Evolutionary conservation across 768 basidiomycete species (phyloP).

Genomic region (Leccinum longicurvipes): DNA sequence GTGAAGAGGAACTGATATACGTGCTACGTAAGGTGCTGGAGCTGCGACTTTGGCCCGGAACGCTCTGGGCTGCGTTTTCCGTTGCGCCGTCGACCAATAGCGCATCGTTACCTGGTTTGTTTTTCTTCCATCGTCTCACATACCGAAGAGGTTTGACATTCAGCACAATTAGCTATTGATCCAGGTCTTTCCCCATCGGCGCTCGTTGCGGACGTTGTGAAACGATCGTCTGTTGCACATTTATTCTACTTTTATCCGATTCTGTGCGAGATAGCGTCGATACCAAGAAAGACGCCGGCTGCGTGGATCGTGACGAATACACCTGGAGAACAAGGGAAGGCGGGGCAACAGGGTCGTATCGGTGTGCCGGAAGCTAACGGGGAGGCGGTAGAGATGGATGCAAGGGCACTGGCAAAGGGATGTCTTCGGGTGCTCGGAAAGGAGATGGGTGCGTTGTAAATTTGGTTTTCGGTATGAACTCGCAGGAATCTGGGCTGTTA

Average conservation of each 20-base stretch:
- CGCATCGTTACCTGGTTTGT: slow-evolving; percentile 55
- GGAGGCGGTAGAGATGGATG: slow-evolving; percentile 53
- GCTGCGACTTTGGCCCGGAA: slow-evolving; percentile 71
- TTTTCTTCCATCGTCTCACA: background rate
- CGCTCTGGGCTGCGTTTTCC: slow-evolving; percentile 73
- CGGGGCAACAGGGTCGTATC: slow-evolving; percentile 14
- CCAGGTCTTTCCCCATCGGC: slow-evolving; percentile 44
- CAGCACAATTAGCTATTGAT: slow-evolving; percentile 35
- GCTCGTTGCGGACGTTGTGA: slow-evolving; percentile 67
- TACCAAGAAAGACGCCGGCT: slow-evolving; percentile 63
- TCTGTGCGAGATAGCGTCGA: slow-evolving; percentile 75
- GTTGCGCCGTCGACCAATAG: slow-evolving; percentile 58
- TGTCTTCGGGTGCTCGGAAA: slow-evolving; percentile 69
- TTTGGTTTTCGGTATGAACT: background rate
- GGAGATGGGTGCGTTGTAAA: slow-evolving; percentile 59
- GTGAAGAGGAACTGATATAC: slow-evolving; percentile 89
- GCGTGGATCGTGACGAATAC: slow-evolving; percentile 50
- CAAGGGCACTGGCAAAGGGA: slow-evolving; percentile 59
- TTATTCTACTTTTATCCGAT: slow-evolving; percentile 85
- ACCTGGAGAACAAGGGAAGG: slow-evolving; percentile 9
- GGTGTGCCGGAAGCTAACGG: slow-evolving; percentile 19
- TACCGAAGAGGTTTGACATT: background rate
- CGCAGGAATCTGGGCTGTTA: too few relatives aligned
- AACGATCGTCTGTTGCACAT: slow-evolving; percentile 75
- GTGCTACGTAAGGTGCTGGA: slow-evolving; percentile 73